Evolutionary conservation across 768 basidiomycete species (phyloP), one percentile per base, ranked within the genome.

Genomic region (Mycena sanguinolenta): DNA sequence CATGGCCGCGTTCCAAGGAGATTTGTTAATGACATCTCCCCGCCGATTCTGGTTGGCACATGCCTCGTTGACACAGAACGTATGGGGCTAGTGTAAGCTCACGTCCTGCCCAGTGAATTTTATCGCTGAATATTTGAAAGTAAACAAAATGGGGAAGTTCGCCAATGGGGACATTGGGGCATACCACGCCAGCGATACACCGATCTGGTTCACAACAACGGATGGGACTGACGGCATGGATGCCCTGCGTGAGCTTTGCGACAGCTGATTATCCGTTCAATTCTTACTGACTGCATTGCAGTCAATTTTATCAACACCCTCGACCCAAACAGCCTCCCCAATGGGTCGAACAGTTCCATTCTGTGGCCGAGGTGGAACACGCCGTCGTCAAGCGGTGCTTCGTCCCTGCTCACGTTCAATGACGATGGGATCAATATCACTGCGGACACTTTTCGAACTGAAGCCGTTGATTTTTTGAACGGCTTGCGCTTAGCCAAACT

Each of bases 41-140:
- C 78, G 83, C 4, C 76, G 84, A 21, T 81, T 78, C 66, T 78
- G 83, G 64, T 69, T 84, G 23, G 54, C 79, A n/a, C 61, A 75
- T 4, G 77, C 77, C 0, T 77, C 82, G 0, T 69, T 59, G 21
- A 82, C 74, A 9, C 81, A 84, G 67, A 67, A 76, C 0, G 75
- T 75, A 0, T 84, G 79, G 78, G 75, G 77, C 1, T 84, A 74
- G 74, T 58, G 84, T 84, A 39, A 64, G 82, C 42, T 44, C 21
- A 2, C 21, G 16, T 12, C 42, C n/a, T n/a, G n/a, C 42, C 17
- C 16, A 5, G 1, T 30, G 42, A 44, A 7, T 44, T 44, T 19
- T 19, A 44, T 44, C 17, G 42, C 42, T 44, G 42, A 44, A 30
- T 17, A 17, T 7, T 44, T 19, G 16, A 14, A 44, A 44, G 42